Conservation (phyloP, 1,284 basidiomycete genomes). For the Takashimella tepidaria region DNA sequence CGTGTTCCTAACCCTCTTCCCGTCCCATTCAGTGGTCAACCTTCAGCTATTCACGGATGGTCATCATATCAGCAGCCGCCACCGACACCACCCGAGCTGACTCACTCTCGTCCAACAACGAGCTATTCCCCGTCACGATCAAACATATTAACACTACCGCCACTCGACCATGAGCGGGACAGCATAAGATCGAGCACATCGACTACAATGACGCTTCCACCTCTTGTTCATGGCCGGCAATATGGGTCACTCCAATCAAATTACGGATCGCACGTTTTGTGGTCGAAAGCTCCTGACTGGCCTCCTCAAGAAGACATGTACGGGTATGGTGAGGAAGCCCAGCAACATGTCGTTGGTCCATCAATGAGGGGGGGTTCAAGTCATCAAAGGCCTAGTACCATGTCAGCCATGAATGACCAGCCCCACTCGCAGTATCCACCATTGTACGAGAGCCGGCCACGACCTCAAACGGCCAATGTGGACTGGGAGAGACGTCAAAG, state of each 20-base stretch:
- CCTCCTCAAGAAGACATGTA: too few relatives aligned
- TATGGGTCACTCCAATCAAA: neutral
- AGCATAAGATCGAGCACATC: neutral
- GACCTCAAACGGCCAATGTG: neutral
- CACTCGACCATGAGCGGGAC: neutral
- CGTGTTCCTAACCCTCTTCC: neutral
- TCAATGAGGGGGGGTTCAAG: too few relatives aligned
- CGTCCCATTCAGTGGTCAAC: neutral
- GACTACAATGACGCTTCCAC: neutral
- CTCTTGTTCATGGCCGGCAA: neutral
- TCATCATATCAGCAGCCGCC: neutral
- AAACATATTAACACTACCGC: neutral
- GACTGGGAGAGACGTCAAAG: neutral
- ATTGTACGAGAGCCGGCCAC: neutral
- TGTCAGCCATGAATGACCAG: neutral
- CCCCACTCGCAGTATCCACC: neutral
- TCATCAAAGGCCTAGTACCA: neutral
- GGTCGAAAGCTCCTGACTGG: too few relatives aligned
- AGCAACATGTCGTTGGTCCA: too few relatives aligned
- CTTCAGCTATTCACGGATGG: neutral
- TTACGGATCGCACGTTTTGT: neutral
- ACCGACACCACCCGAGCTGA: neutral
- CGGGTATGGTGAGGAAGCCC: too few relatives aligned
- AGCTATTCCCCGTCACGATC: neutral
- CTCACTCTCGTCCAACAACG: neutral